Evolutionary conservation across 164 flowering plant species (phyloP).

Genomic region (Berberis vulgaris): DNA sequence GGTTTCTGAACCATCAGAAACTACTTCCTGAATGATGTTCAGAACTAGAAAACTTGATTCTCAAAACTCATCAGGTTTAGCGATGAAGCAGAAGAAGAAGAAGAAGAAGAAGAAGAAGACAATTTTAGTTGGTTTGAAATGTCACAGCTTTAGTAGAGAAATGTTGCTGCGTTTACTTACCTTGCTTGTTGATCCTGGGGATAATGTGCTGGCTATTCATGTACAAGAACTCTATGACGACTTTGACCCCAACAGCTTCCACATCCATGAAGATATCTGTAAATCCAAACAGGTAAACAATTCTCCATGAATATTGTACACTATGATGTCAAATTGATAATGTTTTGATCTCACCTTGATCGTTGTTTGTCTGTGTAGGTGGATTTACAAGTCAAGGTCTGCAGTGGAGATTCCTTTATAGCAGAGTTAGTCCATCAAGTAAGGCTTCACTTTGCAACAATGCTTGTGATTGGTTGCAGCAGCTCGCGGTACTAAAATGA

Average conservation of each 20-base stretch:
- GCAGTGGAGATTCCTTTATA: slow-evolving; percentile 20
- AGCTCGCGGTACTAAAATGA: slow-evolving; percentile 17
- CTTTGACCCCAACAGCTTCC: slow-evolving; percentile 38
- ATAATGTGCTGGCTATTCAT: slow-evolving; percentile 34
- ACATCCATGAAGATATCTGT: slow-evolving; percentile 46
- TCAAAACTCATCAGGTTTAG: slow-evolving; percentile 6
- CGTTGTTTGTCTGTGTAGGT: slow-evolving; percentile 20
- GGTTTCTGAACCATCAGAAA: neutral
- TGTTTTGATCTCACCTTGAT: neutral
- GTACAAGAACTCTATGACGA: slow-evolving; percentile 23
- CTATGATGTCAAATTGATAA: neutral
- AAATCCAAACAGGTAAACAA: slow-evolving; percentile 31
- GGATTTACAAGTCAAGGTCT: slow-evolving; percentile 38
- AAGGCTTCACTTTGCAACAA: slow-evolving; percentile 23
- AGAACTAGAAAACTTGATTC: neutral
- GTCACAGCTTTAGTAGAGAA: slow-evolving; percentile 26
- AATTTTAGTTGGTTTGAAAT: slow-evolving; percentile 31
- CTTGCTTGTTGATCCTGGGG: slow-evolving; percentile 15
- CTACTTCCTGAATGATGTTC: neutral
- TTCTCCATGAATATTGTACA: neutral
- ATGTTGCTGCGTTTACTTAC: slow-evolving; percentile 26
- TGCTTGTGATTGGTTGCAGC: slow-evolving; percentile 36
- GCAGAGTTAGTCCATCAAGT: slow-evolving; percentile 26
- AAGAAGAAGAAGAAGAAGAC: slow-evolving; percentile 20
- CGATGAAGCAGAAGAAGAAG: slow-evolving; percentile 14